Evolutionary conservation across 2,329 filamentous ascomycete genomes (phyloP), one percentile per base, ranked within the genome.

Genomic region (Byssothecium circinans): DNA sequence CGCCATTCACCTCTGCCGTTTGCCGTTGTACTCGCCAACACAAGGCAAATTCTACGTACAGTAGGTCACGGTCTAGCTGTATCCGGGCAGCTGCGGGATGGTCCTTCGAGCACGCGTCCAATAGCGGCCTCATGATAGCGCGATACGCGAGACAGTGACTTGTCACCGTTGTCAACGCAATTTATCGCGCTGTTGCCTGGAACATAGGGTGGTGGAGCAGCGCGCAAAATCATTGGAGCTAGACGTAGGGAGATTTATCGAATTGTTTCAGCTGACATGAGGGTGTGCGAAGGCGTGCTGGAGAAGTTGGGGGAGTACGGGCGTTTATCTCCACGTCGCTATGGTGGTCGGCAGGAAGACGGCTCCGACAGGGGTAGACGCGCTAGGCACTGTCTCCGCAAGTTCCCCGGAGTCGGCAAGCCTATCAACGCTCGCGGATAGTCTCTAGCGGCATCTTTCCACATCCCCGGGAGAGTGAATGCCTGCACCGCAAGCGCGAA

Each of bases 381-480:
- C 49, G 44, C 38, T 34, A 17, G 41, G 19, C 15, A 12, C 41
- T 19, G 50, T 40, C 52, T 52, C 48, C 44, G 49, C 50, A n/a
- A n/a, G 47, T 49, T 52, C 49, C 52, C 57, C 34, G 47, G 38
- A 23, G 17, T 18, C 17, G 32, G 43, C 40, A 37, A 39, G 41
- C 60, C 56, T 52, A 59, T 62, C 53, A 59, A n/a, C 29, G 10
- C 22, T 23, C 27, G 25, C 22, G 32, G 45, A 47, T 48, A 45
- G 39, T 20, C 41, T 48, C 44, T 49, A 50, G 51, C 39, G 48
- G 44, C 30, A 19, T 18, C 34, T 51, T 56, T 45, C 56, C 61
- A 62, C 53, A 49, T 52, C 50, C 49, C 43, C 52, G 56, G 56
- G 55, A 53, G 51, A 54, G 50, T 50, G 48, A 47, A 56, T 42